Evolutionary conservation across 2,329 filamentous ascomycete genomes (phyloP).

Genomic region (Fusarium anguioides): DNA sequence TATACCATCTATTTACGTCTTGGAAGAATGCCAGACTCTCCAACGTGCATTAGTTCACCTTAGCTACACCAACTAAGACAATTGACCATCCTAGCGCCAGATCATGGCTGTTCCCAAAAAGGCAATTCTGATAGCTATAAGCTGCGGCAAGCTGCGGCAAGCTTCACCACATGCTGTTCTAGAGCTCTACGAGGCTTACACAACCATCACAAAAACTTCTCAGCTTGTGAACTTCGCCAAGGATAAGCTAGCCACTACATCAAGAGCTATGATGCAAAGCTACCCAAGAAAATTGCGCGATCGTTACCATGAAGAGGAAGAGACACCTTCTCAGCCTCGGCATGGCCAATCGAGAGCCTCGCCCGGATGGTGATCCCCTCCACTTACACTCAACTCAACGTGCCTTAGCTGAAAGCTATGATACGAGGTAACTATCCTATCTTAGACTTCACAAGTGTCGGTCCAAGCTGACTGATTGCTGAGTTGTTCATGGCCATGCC

Average conservation of each 20-base stretch:
- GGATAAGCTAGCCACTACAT: background rate
- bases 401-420: slow-evolving; percentile 1
- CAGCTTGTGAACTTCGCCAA: background rate
- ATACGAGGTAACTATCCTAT: slow-evolving; percentile 10
- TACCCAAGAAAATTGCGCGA: background rate
- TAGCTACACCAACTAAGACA: background rate
- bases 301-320: background rate
- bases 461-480: background rate
- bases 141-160: slow-evolving; percentile 1
- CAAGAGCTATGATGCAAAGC: slow-evolving; percentile 22
- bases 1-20: slow-evolving; percentile 10
- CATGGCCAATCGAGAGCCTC: slow-evolving; percentile 21
- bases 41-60: slow-evolving; percentile 30
- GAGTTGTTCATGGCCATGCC: slow-evolving; percentile 3
- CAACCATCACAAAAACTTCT: background rate
- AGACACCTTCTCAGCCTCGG: slow-evolving; percentile 12
- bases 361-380: slow-evolving; percentile 5
- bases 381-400: background rate
- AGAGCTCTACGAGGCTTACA: slow-evolving; percentile 14
- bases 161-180: background rate
- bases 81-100: background rate
- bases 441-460: slow-evolving; percentile 5
- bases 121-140: slow-evolving; percentile 7
- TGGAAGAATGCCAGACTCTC: background rate
- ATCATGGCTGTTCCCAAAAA: slow-evolving; percentile 12